Conservation (phyloP, 2,329 filamentous ascomycete species). For the Aspergillus neotritici region DNA sequence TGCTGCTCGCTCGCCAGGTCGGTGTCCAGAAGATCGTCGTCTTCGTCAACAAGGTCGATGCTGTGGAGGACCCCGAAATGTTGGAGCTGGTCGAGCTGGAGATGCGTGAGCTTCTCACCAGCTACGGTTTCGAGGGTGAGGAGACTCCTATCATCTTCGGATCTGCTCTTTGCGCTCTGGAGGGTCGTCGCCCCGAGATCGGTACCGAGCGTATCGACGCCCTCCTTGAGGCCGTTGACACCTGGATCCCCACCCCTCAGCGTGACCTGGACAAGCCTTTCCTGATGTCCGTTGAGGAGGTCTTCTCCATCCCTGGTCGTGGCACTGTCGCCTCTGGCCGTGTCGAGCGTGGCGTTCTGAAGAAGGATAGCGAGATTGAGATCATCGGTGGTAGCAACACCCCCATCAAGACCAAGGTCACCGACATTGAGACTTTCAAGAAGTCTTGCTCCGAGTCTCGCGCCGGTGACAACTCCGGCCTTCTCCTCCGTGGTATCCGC, state of each 20-base stretch:
- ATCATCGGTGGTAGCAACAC: conserved; percentile 78
- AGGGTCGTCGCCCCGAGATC: conserved; percentile 80
- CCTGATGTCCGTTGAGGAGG: conserved; percentile 95
- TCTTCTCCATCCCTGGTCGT: conserved; percentile 85
- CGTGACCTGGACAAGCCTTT: conserved; percentile 97
- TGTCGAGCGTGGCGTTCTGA: conserved; percentile 91
- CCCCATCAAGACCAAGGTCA: conserved; percentile 96
- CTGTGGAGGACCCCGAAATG: conserved; percentile 97
- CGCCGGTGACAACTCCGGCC: conserved; percentile 96
- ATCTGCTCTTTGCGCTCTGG: conserved; percentile 89
- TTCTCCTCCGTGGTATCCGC: conserved; percentile 90
- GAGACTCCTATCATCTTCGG: conserved; percentile 96
- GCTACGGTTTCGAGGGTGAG: conserved; percentile 96
- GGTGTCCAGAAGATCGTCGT: conserved; percentile 97
- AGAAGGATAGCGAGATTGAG: conserved; percentile 92
- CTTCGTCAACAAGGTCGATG: conserved; percentile 99
- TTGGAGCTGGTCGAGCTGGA: conserved; percentile 99
- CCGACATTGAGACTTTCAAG: conserved; percentile 99
- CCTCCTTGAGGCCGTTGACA: conserved; percentile 81
- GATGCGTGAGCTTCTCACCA: conserved; percentile 92
- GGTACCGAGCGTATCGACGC: conserved; percentile 84
- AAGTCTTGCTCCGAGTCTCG: conserved; percentile 97
- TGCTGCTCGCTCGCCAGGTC: conserved; percentile 95
- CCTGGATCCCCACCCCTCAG: conserved; percentile 92
- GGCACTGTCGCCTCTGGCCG: conserved; percentile 95